Base-by-base conservation (phyloP, 345 rosid species). In the Hibiscus syriacus region DNA sequence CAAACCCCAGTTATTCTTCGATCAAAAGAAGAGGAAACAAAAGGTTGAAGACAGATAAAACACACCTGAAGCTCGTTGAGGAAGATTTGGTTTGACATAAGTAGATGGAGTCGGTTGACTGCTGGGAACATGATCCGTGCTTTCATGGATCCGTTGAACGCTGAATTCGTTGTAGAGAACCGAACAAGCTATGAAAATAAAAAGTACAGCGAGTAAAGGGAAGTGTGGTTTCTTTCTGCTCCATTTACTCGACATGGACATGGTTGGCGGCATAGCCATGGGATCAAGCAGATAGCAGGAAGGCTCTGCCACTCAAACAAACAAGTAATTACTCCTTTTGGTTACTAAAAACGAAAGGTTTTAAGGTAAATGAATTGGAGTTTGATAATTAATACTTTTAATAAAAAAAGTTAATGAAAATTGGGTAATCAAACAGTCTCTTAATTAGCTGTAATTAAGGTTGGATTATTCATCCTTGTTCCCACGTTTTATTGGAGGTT, bases 181-280 rank as follows among this genome's bases (percentile, higher is more conserved):
- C 55, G 90, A 77, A 6, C 72, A 41, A 16, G 77, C 79, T 13
- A 85, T 79, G 25, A 85, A 62, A 54, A 70, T 70, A 29, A 89
- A 61, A 11, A 83, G 38, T 4, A 32, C 32, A 5, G 77, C 85
- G 0, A 84, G 66, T 14, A 90, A 20, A 14, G 86, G 96, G 48
- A 87, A 74, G 3, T 82, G 91, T 69, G 80, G 74, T 78, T 76
- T 91, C 79, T 79, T 94, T 57, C 87, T 80, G 80, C 52, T 84
- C 86, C 96, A 90, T 80, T 86, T 85, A 77, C 78, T 87, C 79
- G 80, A 83, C 86, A 77, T 36, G 3, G 64, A 19, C 26, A 34
- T n/a, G 26, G 27, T 59, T 25, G 36, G 23, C 20, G 23, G 62
- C 13, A n/a, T 39, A 16, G 26, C 64, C 64, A 26, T 26, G 13